Evolutionary conservation across 108 stramenopile species (phyloP).

Genomic region (Nitzschia sp.): DNA sequence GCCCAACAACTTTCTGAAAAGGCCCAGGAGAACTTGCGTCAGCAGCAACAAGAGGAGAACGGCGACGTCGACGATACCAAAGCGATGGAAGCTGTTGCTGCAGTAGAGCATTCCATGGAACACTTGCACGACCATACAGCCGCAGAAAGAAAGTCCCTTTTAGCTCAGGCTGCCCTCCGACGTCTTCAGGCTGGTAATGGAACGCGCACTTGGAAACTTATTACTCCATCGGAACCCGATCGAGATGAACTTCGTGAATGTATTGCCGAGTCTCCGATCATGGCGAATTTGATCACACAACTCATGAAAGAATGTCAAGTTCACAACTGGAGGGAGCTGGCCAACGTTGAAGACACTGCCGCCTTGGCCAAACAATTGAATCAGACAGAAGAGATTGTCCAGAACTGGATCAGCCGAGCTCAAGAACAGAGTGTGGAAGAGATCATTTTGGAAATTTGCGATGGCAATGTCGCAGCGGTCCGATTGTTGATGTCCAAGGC

Average conservation of each 20-base stretch:
- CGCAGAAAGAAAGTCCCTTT: constrained; percentile 31
- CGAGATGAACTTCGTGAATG: constrained; percentile 73
- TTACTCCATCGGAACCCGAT: constrained; percentile 70
- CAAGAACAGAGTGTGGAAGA: constrained; percentile 68
- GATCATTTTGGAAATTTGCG: constrained; percentile 83
- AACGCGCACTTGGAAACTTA: constrained; percentile 41
- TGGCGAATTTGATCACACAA: constrained; percentile 11
- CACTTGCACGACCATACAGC: constrained; percentile 45
- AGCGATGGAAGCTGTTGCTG: constrained; percentile 46
- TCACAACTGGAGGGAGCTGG: constrained; percentile 79
- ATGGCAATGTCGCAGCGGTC: constrained; percentile 60
- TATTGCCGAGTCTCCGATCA: constrained; percentile 27
- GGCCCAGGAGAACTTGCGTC: constrained; percentile 77
- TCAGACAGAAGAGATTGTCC: constrained; percentile 31
- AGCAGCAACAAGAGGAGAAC: constrained; percentile 36
- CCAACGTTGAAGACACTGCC: constrained; percentile 42
- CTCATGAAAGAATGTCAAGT: constrained; percentile 36
- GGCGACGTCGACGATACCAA: constrained; percentile 39
- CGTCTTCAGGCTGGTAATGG: constrained; percentile 7
- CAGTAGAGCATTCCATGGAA: constrained; percentile 64
- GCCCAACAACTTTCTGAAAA: constrained; percentile 76
- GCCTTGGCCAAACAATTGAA: constrained; percentile 15
- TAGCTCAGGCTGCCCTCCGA: constrained; percentile 47
- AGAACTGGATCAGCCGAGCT: constrained; percentile 67
- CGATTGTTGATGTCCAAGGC: constrained; percentile 54